Percentiles rank a stretch among this genome's conserved stretches.
phyloP scores from a whole-genome alignment of 352 stramenopile genomes.

The Globisporangium middletonii region DNA sequence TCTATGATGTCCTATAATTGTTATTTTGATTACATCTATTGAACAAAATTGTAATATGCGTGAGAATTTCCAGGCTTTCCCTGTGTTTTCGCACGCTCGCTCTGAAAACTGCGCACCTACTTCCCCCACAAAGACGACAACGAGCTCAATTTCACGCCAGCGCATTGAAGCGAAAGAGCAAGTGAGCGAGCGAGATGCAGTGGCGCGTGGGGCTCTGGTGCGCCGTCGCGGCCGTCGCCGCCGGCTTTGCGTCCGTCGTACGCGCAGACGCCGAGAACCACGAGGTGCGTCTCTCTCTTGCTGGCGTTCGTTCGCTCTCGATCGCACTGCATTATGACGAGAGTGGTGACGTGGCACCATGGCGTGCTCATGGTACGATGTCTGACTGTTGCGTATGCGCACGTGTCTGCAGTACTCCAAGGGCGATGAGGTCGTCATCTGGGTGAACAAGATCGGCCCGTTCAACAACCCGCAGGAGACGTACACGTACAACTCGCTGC shows the following conservation, averaged over 20 bases:
- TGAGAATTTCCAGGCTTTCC: no score
- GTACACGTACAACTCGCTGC: slow-evolving; percentile 99
- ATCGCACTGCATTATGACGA: background rate
- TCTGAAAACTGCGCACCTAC: no score
- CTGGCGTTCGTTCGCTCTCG: background rate
- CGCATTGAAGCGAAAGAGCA: background rate
- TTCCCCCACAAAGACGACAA: no score
- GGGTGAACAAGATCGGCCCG: slow-evolving; percentile 97
- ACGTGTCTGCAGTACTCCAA: slow-evolving; percentile 41
- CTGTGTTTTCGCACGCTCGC: no score
- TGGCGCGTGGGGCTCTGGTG: slow-evolving; percentile 3
- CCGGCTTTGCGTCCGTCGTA: slow-evolving; percentile 9
- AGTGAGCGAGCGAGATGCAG: slow-evolving; percentile 1
- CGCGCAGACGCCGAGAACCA: slow-evolving; percentile 50
- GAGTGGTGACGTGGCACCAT: background rate
- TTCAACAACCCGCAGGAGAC: slow-evolving; percentile 98
- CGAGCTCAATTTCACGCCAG: no score
- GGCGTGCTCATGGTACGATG: background rate
- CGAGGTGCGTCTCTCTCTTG: slow-evolving; percentile 23
- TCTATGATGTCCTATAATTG: no score
- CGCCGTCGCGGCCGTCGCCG: slow-evolving; percentile 16
- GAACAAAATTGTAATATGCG: no score
- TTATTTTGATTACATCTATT: no score
- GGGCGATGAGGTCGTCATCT: slow-evolving; percentile 88
- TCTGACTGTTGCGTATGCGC: background rate